Base-by-base conservation (phyloP, 306 rosid species). In the Sicyos edulis region DNA sequence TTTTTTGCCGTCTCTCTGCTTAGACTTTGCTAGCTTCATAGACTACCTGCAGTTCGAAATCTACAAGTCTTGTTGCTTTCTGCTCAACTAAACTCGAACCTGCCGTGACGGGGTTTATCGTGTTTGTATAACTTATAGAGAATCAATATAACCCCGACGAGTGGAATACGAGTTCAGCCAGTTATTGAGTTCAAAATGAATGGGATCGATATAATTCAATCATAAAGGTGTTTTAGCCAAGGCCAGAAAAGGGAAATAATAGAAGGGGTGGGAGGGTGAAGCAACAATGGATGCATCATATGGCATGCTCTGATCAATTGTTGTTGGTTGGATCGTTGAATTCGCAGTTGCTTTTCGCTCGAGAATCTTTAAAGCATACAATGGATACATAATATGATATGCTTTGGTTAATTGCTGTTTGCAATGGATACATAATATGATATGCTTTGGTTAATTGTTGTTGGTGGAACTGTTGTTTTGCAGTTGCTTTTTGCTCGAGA, bases 401-500 rank as follows among this genome's bases (percentile, higher is more conserved):
- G 7, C 54, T 54, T 13, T 21, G 62, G 22, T 57, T 2, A 21
- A 57, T 19, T 57, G 16, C 22, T 21, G 62, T 8, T 54, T n/a
- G n/a, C n/a, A n/a, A 45, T 45, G 50, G 50, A 45, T 45, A 10
- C 50, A 10, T 47, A 2, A 51, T 15, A 51, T 51, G 8, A 51
- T 51, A 51, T 14, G 7, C 54, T 54, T 13, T 21, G 62, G 22
- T 57, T 2, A 21, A 57, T 19, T 57, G 16, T 57, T 21, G 62
- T 8, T 54, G 59, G 59, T 54, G 9, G 62, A 20, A 53, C 2
- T 10, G n/a, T 24, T 58, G 26, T 61, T 54, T 56, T 34, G 53
- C 66, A 55, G 75, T 55, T 72, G 75, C 66, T 83, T 13, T 85
- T 83, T 80, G 17, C 92, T 29, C 81, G 80, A 34, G 88, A 82